Base-by-base conservation (phyloP, 495 filamentous ascomycete genomes). In the Bathelium albidoporum region DNA sequence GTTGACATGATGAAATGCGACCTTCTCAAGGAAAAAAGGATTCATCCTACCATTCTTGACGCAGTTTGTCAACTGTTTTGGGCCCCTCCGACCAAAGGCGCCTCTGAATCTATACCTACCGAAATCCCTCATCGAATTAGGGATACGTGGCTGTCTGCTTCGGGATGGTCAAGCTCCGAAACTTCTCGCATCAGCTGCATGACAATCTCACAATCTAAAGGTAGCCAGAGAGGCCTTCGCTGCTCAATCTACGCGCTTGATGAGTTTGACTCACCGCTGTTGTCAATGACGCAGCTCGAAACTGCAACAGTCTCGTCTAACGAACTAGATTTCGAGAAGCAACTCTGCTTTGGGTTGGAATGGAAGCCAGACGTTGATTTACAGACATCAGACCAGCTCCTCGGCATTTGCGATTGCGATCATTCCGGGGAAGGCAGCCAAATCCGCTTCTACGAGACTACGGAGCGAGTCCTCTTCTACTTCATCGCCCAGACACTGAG, bases 21-120 rank as follows among this genome's bases (percentile, higher is more conserved):
- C n/a, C n/a, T 39, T 39, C 14, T 28, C 49, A 55, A 55, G 2
- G 2, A 1, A n/a, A 55, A 10, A 26, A 11, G n/a, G 12, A 24
- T 29, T 2, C 81, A 84, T 59, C 81, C 81, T 0, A 75, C 76
- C 0, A 81, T 78, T 22, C 49, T 55, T 24, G 49, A 55, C 24
- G 49, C 49, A 3, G 49, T 20, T 28, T n/a, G 49, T 9, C 49
- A 55, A 29, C 20, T 55, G 5, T 3, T 29, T 9, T 29, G n/a
- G 49, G 24, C 29, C 7, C 5, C 24, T 11, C 4, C 29, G 20
- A 55, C 49, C 5, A 29, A 29, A 55, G 49, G 49, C 10, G 49
- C 49, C 22, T 28, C 49, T 9, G 9, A 55, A n/a, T 5, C 14
- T 5, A 14, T 14, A 39, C 34, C 14, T 5, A n/a, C n/a, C n/a